Percentiles rank a stretch among this genome's conserved stretches.
These are phyloP conservation scores for Suillus decipiens DNA, from an alignment of 768 basidiomycete species.

Conservation along the genomic window DNA sequence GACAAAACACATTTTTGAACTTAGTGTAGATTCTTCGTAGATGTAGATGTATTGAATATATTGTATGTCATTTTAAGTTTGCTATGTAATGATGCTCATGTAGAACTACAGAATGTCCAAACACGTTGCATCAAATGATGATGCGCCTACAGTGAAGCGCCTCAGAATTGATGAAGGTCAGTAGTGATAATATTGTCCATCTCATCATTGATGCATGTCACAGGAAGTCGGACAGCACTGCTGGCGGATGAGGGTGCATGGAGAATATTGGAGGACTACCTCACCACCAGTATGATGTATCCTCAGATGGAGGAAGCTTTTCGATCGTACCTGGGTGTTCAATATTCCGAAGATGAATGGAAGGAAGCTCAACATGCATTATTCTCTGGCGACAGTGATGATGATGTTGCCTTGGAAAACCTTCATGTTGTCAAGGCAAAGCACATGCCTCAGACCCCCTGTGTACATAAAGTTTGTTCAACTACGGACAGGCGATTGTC, in stretches of 20 bases:
- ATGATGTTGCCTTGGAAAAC: not conserved
- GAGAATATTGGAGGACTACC: not conserved
- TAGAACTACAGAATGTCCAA: constrained; percentile 1
- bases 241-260: constrained; percentile 2
- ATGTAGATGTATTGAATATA: not conserved
- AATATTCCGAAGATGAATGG: not conserved
- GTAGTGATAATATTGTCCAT: not conserved
- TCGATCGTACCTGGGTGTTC: not conserved
- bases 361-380: not conserved
- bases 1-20: not conserved
- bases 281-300: not conserved
- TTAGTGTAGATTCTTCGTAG: not conserved
- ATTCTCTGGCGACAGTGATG: not conserved
- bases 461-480: not conserved
- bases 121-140: not conserved
- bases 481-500: not conserved
- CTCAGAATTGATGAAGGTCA: not conserved
- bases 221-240: not conserved
- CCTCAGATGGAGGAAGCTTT: not conserved
- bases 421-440: not conserved
- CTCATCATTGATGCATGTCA: not conserved
- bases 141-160: not conserved
- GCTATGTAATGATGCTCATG: not conserved
- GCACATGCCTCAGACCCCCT: not conserved
- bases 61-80: not conserved